Conservation (phyloP, 2,329 filamentous ascomycete genomes). For the Endocalyx cinctus region DNA sequence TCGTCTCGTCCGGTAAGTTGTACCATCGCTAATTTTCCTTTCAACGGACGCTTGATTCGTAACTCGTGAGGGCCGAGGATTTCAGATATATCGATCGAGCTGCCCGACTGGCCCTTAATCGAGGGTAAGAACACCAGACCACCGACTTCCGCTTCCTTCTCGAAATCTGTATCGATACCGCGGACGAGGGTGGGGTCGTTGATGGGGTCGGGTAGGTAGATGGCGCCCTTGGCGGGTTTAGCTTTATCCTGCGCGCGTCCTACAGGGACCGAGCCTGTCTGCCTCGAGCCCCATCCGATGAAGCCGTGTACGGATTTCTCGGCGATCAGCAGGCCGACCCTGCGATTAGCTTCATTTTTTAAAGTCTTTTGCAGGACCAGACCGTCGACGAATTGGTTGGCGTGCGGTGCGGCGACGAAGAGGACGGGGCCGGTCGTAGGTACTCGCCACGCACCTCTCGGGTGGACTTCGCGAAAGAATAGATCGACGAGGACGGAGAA, state of each 20-base stretch:
- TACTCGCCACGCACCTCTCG: constrained; percentile 90
- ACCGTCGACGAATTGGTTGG: constrained; percentile 95
- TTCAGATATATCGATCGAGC: constrained; percentile 78
- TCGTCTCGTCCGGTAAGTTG: constrained; percentile 81
- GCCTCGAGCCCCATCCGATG: constrained; percentile 79
- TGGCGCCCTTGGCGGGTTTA: constrained; percentile 70
- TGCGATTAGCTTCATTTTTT: constrained; percentile 78
- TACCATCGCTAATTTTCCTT: constrained; percentile 65
- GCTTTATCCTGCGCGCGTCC: constrained; percentile 86
- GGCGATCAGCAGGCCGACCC: constrained; percentile 88
- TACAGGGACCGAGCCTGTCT: constrained; percentile 88
- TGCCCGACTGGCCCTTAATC: constrained; percentile 69
- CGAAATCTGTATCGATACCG: constrained; percentile 77
- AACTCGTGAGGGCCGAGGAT: constrained; percentile 78
- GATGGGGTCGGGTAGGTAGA: constrained; percentile 86
- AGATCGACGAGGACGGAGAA: constrained; percentile 85
- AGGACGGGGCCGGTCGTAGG: constrained; percentile 84
- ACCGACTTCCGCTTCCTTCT: constrained; percentile 67
- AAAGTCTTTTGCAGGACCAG: constrained; percentile 89
- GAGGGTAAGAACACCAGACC: constrained; percentile 85
- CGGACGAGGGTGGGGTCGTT: constrained; percentile 78
- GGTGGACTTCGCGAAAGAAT: constrained; percentile 97
- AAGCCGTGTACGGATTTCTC: constrained; percentile 95
- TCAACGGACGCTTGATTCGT: constrained; percentile 82
- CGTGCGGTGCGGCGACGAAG: constrained; percentile 94